Evolutionary conservation across 2,329 filamentous ascomycete genomes (phyloP), one percentile per base, ranked within the genome.

Genomic region (Sporothrix schenckii): DNA sequence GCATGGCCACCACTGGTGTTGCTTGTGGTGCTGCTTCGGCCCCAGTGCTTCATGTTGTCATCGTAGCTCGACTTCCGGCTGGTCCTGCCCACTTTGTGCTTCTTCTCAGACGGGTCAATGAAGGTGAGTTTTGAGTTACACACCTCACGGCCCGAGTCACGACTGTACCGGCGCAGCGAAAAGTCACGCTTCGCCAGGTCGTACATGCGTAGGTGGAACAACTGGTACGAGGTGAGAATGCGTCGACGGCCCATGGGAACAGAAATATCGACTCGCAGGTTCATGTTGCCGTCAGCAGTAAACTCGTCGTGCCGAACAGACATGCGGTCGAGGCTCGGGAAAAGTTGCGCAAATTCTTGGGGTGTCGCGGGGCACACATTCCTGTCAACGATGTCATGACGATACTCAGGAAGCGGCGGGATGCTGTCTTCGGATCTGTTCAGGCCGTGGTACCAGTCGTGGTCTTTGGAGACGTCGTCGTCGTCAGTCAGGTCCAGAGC

Each of bases 131-230:
- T 89, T 21, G 92, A 90, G 80, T 92, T 92, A 82, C 94, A 97
- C 21, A 98, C 91, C 80, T 98, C 94, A 65, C 94, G 90, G 27
- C 95, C 94, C 41, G 94, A 97, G 73, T 97, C 92, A 70, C 95
- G 89, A 79, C 92, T 95, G 80, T 99, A 98, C 63, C 94, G 89
- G 41, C 94, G 89, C 39, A 98, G 85, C 0, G 94, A 97, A 80
- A 97, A 97, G 72, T 97, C 92, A 66, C 95, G 88, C 75, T 89
- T 89, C 76, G 89, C 89, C 69, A 98, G 83, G 79, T 98, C 93
- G 78, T 97, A 90, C 93, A 99, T 97, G 76, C 93, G 91, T 72
- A 98, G 84, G 80, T 99, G 94, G 81, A 97, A 98, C 63, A 99
- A 89, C 78, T 90, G 87, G 72, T 71, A 74, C 13, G 88, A 81